Percentiles rank a stretch among this genome's conserved stretches.
phyloP scores from a whole-genome alignment of 73 alveolate species.

The Durusdinium trenchii region DNA sequence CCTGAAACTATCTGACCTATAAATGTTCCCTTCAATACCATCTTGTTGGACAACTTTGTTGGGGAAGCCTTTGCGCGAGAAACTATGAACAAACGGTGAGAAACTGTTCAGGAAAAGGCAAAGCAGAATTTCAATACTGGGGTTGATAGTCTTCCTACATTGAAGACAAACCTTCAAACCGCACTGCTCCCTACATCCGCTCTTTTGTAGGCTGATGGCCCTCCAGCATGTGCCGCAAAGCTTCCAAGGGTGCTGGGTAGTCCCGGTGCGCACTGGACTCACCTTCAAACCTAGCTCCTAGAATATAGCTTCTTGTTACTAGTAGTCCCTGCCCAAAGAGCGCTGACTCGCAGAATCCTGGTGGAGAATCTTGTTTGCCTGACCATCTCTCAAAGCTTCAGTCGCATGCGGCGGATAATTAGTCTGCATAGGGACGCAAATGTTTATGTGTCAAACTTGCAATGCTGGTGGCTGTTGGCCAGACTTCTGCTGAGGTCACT shows the following conservation, averaged over 20 bases:
- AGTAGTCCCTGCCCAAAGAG: background rate
- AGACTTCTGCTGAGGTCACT: too few relatives aligned
- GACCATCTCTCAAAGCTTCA: background rate
- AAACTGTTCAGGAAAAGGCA: too few relatives aligned
- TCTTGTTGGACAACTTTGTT: too few relatives aligned
- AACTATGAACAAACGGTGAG: too few relatives aligned
- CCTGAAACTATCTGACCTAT: too few relatives aligned
- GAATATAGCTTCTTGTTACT: background rate
- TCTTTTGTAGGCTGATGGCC: background rate
- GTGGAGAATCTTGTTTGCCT: background rate
- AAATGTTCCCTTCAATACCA: too few relatives aligned
- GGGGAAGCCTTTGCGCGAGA: too few relatives aligned
- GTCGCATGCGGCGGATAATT: slow-evolving; percentile 38
- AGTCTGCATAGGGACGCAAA: too few relatives aligned
- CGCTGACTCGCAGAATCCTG: slow-evolving; percentile 20
- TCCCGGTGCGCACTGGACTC: slow-evolving; percentile 58
- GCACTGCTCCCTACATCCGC: background rate
- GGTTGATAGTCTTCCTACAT: slow-evolving; percentile 5
- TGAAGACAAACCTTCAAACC: background rate
- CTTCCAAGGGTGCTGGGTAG: slow-evolving; percentile 48
- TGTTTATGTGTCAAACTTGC: too few relatives aligned
- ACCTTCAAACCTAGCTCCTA: slow-evolving; percentile 45
- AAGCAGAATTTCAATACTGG: too few relatives aligned
- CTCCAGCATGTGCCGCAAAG: slow-evolving; percentile 33
- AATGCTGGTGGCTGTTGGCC: too few relatives aligned